Evolutionary conservation across 2,329 filamentous ascomycete species (phyloP).

Genomic region (Akanthomyces lecanii): DNA sequence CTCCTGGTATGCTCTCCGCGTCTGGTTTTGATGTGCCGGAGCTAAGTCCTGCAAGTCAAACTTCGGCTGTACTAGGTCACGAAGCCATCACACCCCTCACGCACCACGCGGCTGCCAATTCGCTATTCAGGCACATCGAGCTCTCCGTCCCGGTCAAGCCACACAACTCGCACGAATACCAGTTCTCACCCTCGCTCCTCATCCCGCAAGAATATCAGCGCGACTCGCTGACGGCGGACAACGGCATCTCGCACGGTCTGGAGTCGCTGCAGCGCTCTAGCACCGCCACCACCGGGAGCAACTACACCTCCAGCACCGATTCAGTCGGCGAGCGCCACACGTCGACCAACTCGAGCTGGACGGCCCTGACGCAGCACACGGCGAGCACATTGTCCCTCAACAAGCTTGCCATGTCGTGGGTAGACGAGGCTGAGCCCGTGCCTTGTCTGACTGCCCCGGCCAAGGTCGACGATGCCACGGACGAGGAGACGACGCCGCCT

Average conservation of each 20-base stretch:
- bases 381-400: slow-evolving; percentile 46
- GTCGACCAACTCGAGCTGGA: slow-evolving; percentile 51
- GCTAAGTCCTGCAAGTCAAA: slow-evolving; percentile 47
- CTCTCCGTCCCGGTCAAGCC: slow-evolving; percentile 51
- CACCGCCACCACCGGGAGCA: slow-evolving; percentile 51
- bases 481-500: slow-evolving; percentile 24
- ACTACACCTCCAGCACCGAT: slow-evolving; percentile 40
- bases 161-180: slow-evolving; percentile 56
- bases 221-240: slow-evolving; percentile 30
- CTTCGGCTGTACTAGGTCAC: slow-evolving; percentile 36
- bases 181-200: slow-evolving; percentile 57
- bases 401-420: slow-evolving; percentile 30
- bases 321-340: slow-evolving; percentile 48
- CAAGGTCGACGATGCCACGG: not conserved
- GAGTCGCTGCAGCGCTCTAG: slow-evolving; percentile 45
- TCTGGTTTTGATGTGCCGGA: slow-evolving; percentile 40
- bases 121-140: slow-evolving; percentile 34
- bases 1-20: slow-evolving; percentile 28
- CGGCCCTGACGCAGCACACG: slow-evolving; percentile 51
- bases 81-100: slow-evolving; percentile 43
- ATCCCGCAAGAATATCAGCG: slow-evolving; percentile 57
- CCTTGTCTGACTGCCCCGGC: slow-evolving; percentile 17
- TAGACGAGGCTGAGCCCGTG: slow-evolving; percentile 30
- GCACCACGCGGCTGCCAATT: slow-evolving; percentile 29
- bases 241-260: slow-evolving; percentile 6